These are phyloP conservation scores for Rhizophagus clarus DNA, from an alignment of 192 early-diverging fungal species.

Conservation along the genomic window DNA sequence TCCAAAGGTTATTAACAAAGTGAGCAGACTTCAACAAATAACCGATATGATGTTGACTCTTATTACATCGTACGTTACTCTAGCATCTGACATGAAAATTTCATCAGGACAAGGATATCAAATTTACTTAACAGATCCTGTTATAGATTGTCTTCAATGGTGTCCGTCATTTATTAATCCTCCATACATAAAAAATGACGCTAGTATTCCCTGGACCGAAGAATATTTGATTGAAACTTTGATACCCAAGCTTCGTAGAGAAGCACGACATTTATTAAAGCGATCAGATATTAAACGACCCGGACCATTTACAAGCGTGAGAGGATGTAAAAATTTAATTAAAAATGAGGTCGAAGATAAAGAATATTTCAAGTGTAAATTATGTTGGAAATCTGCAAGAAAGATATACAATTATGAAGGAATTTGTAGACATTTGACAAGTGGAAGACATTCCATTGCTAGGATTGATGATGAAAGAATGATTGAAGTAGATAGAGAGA, in stretches of 20 bases:
- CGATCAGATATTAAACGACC: neutral
- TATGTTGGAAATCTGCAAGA: neutral
- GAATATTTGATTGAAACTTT: conserved; percentile 4
- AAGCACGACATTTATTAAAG: conserved; percentile 2
- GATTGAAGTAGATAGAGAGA: conserved; percentile 1
- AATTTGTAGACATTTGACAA: conserved; percentile 5
- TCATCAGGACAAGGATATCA: neutral
- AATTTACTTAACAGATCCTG: conserved; percentile 13
- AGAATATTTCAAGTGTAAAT: neutral
- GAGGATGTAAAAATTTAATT: neutral
- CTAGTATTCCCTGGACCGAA: neutral
- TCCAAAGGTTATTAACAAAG: neutral
- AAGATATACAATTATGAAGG: neutral
- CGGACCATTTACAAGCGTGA: neutral
- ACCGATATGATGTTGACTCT: neutral
- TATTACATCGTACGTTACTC: neutral
- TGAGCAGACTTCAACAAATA: neutral
- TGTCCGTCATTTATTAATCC: conserved; percentile 17
- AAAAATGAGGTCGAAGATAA: neutral
- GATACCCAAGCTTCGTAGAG: conserved; percentile 14
- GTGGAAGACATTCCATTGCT: neutral
- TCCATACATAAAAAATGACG: conserved; percentile 23
- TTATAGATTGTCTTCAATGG: conserved; percentile 17
- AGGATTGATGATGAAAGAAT: conserved; percentile 7
- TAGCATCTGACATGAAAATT: neutral